Conservation (phyloP, 192 early-diverging fungal genomes). For the Coemansia sp. region DNA sequence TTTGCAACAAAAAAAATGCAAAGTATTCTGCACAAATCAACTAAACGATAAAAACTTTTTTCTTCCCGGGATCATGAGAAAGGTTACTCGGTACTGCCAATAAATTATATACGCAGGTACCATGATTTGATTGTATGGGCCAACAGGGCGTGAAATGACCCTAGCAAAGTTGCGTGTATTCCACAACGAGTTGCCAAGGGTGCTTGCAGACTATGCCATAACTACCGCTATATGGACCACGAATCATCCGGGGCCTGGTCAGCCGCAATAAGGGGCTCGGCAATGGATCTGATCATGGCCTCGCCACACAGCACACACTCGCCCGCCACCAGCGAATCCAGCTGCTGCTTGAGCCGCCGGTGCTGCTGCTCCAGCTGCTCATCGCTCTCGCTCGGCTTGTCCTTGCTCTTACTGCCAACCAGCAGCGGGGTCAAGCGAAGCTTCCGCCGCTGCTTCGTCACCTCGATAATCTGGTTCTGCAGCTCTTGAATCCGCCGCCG, state of each 20-base stretch:
- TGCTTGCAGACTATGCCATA: no score
- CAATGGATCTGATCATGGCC: constrained; percentile 85
- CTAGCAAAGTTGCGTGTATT: no score
- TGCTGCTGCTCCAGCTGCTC: constrained; percentile 45
- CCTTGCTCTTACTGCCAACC: neutral
- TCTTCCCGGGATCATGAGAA: no score
- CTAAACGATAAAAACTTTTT: no score
- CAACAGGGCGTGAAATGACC: no score
- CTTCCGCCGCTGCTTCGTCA: constrained; percentile 33
- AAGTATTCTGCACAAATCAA: no score
- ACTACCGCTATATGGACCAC: constrained; percentile 70
- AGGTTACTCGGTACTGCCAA: no score
- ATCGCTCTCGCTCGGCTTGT: constrained; percentile 16
- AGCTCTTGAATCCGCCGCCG: constrained; percentile 43
- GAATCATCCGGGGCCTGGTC: constrained; percentile 35
- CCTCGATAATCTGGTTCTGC: constrained; percentile 35
- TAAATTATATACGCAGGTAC: no score
- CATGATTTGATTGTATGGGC: no score
- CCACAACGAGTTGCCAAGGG: no score
- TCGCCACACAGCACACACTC: constrained; percentile 98
- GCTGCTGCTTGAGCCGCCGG: constrained; percentile 53
- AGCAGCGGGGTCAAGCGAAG: constrained; percentile 26
- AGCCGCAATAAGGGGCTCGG: constrained; percentile 65
- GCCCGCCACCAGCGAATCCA: constrained; percentile 69
- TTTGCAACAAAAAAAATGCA: no score